Evolutionary conservation across 73 alveolate genomes (phyloP).

Genomic region (Paramecium sonneborni): DNA sequence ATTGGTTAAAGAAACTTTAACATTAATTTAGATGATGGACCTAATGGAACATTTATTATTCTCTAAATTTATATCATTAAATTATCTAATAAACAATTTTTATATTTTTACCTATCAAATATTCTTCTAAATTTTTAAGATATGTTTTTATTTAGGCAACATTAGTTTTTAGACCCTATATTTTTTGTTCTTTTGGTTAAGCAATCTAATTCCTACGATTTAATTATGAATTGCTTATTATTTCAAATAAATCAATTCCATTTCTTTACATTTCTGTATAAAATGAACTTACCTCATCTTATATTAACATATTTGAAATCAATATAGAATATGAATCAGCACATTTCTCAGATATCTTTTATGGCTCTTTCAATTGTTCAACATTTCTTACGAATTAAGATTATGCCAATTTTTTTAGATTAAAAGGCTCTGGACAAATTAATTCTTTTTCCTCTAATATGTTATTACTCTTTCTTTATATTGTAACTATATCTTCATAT

Average conservation of each 20-base stretch:
- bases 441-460: not conserved
- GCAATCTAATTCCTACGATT: not conserved
- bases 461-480: not conserved
- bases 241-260: not conserved
- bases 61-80: not conserved
- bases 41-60: not conserved
- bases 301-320: conserved; percentile 12
- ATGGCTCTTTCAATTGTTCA: not conserved
- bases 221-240: not conserved
- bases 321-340: conserved; percentile 41
- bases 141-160: not conserved
- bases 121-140: not conserved
- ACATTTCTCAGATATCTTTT: not conserved
- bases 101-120: conserved; percentile 10
- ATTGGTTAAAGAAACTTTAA: conserved; percentile 4
- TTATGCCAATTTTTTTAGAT: not conserved
- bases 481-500: not conserved
- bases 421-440: not conserved
- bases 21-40: conserved; percentile 1
- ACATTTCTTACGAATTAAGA: not conserved
- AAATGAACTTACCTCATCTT: not conserved
- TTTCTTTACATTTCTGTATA: not conserved
- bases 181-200: not conserved
- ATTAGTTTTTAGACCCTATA: not conserved
- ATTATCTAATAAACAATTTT: no score